Percentiles rank a stretch among this genome's conserved stretches.
phyloP scores from a whole-genome alignment of 2,329 filamentous ascomycete genomes.

The Fusarium virguliforme region DNA sequence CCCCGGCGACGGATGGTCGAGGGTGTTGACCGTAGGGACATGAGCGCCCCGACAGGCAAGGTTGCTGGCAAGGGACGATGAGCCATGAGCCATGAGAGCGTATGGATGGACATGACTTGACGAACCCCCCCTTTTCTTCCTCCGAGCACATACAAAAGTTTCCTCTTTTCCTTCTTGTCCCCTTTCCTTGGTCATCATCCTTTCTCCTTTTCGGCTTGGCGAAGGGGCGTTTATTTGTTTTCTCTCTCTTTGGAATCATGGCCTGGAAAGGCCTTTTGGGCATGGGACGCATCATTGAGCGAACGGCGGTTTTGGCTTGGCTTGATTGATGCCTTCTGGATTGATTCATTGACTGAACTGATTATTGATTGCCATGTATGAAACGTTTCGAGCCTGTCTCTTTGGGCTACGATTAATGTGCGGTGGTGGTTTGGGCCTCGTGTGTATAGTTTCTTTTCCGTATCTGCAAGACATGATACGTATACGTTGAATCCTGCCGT shows the following conservation, averaged over 20 bases:
- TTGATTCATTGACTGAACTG: slow-evolving; percentile 18
- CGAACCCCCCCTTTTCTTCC: slow-evolving; percentile 31
- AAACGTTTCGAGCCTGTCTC: slow-evolving; percentile 21
- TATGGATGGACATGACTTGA: slow-evolving; percentile 45
- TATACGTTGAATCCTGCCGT: slow-evolving; percentile 1
- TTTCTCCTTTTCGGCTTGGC: slow-evolving; percentile 42
- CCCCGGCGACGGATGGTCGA: slow-evolving; percentile 70
- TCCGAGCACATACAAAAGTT: slow-evolving; percentile 30
- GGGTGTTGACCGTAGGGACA: slow-evolving; percentile 64
- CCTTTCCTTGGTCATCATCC: slow-evolving; percentile 22
- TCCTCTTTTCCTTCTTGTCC: slow-evolving; percentile 25
- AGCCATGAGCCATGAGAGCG: slow-evolving; percentile 1
- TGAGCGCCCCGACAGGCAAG: slow-evolving; percentile 64
- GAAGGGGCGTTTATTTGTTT: slow-evolving; percentile 47
- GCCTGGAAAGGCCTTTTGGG: slow-evolving; percentile 17
- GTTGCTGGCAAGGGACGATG: slow-evolving; percentile 46
- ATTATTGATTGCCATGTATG: slow-evolving; percentile 30
- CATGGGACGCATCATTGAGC: slow-evolving; percentile 29
- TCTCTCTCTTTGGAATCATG: slow-evolving; percentile 14
- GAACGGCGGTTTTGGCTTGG: slow-evolving; percentile 23
- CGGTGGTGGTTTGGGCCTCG: slow-evolving; percentile 16
- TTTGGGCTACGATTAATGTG: slow-evolving; percentile 32
- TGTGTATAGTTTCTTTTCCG: slow-evolving; percentile 15
- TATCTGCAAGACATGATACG: slow-evolving; percentile 30
- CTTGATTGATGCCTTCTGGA: slow-evolving; percentile 17